These are phyloP conservation scores for Xerocomellus intermedius DNA, from an alignment of 768 basidiomycete genomes.

Conservation along the genomic window DNA sequence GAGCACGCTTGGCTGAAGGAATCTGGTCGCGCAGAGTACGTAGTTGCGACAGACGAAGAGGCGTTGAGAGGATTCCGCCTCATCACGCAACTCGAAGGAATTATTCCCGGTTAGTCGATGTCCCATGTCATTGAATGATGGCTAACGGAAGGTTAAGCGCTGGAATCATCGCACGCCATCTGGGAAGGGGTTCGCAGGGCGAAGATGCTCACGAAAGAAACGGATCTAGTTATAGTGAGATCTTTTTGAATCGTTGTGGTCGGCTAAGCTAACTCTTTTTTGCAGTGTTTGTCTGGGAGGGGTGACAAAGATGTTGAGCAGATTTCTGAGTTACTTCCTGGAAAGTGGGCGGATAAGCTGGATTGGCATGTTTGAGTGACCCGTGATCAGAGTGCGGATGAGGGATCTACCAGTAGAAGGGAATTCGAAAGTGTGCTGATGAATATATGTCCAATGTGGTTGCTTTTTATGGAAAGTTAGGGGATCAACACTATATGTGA, in stretches of 20 bases:
- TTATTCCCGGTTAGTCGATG: slow-evolving; percentile 76
- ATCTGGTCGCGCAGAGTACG: slow-evolving; percentile 89
- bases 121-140: not conserved
- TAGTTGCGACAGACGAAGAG: slow-evolving; percentile 90
- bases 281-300: slow-evolving; percentile 87
- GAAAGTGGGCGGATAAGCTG: slow-evolving; percentile 89
- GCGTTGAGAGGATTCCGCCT: slow-evolving; percentile 90
- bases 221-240: slow-evolving; percentile 89
- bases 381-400: not conserved
- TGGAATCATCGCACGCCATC: slow-evolving; percentile 95
- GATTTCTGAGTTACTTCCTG: slow-evolving; percentile 88
- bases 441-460: not conserved
- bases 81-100: slow-evolving; percentile 91
- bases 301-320: slow-evolving; percentile 99
- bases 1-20: slow-evolving; percentile 99
- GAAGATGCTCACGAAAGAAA: slow-evolving; percentile 77
- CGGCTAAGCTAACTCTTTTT: slow-evolving; percentile 1
- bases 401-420: not conserved
- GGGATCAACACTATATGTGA: slow-evolving; percentile 8
- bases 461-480: slow-evolving; percentile 20
- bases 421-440: not conserved
- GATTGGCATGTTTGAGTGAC: slow-evolving; percentile 78
- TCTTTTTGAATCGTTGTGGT: not conserved
- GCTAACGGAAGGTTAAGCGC: slow-evolving; percentile 47
- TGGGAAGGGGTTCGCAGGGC: slow-evolving; percentile 90